A percentile compares a stretch with the other conserved stretches of the same genome.
Evolutionary conservation across 148 eudicot genomes (phyloP).

Genomic region (Persicaria tinctoria): DNA sequence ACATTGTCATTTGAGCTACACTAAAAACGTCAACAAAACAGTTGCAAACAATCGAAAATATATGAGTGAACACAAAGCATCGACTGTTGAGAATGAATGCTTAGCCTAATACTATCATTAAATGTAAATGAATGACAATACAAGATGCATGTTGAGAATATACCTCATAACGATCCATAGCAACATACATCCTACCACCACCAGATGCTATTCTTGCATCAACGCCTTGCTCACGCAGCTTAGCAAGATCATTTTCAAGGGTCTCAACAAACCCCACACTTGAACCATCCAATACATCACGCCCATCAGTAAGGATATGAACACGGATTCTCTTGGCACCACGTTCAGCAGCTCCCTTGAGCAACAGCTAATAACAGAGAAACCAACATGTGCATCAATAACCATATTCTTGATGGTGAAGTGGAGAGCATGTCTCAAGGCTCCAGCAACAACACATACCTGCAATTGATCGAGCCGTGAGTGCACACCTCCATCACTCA

Average conservation of each 20-base stretch:
- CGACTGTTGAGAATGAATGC: too few relatives aligned
- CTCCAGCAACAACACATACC: slow-evolving; percentile 29
- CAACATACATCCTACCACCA: slow-evolving; percentile 93
- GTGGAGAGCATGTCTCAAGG: not conserved
- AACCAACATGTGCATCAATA: not conserved
- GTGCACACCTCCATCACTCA: slow-evolving; percentile 99
- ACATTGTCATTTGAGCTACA: too few relatives aligned
- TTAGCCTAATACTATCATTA: not conserved
- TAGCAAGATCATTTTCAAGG: slow-evolving; percentile 68
- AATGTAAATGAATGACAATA: not conserved
- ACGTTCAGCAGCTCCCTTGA: slow-evolving; percentile 70
- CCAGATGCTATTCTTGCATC: slow-evolving; percentile 95
- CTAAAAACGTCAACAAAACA: too few relatives aligned
- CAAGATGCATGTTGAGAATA: not conserved
- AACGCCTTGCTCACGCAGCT: slow-evolving; percentile 64
- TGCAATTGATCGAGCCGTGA: slow-evolving; percentile 88
- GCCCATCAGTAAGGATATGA: slow-evolving; percentile 85
- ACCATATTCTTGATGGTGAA: not conserved
- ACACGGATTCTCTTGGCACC: slow-evolving; percentile 89
- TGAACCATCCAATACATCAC: slow-evolving; percentile 95
- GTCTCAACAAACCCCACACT: slow-evolving; percentile 83
- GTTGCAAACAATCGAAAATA: too few relatives aligned
- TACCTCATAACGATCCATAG: slow-evolving; percentile 99
- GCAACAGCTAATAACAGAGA: slow-evolving; percentile 45
- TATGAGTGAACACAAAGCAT: too few relatives aligned